Evolutionary conservation across 2,329 filamentous ascomycete species (phyloP), one percentile per base, ranked within the genome.

Genomic region (Tympanopsis confertula): DNA sequence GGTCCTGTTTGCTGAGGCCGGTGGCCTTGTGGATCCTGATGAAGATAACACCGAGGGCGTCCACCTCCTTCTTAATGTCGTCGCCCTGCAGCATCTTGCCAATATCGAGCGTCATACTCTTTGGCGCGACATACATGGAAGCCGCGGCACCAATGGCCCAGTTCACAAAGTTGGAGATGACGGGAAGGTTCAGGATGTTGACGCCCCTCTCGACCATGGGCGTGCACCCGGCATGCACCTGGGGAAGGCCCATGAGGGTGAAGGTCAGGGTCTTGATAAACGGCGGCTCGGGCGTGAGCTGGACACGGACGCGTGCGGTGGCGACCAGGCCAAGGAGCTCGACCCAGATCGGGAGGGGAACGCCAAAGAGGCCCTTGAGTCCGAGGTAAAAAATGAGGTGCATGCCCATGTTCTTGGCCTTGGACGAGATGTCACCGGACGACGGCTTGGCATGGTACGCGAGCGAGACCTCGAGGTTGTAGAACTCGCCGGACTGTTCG

Each of bases 131-230:
- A 45, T 95, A 95, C 73, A 94, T 82, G 52, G 79, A 83, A 3
- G 83, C 82, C 0, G 88, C 86, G 0, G 91, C 78, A 26, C 78
- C 79, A 48, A 96, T 94, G 4, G 89, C 86, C 62, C 88, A 94
- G 59, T 95, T 94, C 58, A 95, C 89, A 53, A 98, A 96, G 50
- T 93, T 93, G 13, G 86, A 93, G 49, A 96, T 95, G 26, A 96
- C 58, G 0, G 89, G 89, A 7, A 96, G 64, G 48, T 96, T 94
- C 19, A 96, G 65, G 35, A 96, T 78, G 47, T 96, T 96, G 42
- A 93, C 79, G 2, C 87, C 89, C 45, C 78, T 82, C 54, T 91
- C 78, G n/a, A 95, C 59, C 81, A 96, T 91, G 0, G 91, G 91
- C 13, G 87, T 81, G 52, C 89, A 96, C 2, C 86, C 85, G 13